phyloP scores from a whole-genome alignment of 2,329 filamentous ascomycete species.

The Aureobasidium sp. region DNA sequence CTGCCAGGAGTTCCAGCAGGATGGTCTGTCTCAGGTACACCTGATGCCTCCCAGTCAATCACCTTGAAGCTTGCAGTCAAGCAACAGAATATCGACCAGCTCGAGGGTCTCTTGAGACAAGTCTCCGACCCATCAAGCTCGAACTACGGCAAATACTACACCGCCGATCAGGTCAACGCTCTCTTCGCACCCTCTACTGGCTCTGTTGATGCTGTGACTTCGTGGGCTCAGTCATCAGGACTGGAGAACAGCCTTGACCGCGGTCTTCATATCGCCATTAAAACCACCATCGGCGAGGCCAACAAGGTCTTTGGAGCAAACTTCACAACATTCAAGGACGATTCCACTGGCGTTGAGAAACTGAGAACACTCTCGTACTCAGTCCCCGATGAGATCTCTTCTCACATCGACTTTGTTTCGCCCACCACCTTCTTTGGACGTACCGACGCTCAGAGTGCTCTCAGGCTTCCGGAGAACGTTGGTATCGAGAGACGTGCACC shows the following conservation, averaged over 20 bases:
- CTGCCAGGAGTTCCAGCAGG: background rate
- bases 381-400: slow-evolving; percentile 16
- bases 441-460: slow-evolving; percentile 10
- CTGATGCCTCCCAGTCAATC: background rate
- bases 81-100: slow-evolving; percentile 6
- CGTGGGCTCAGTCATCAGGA: slow-evolving; percentile 47
- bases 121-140: slow-evolving; percentile 52
- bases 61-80: slow-evolving; percentile 6
- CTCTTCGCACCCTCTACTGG: slow-evolving; percentile 44
- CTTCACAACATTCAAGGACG: slow-evolving; percentile 43
- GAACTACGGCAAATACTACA: slow-evolving; percentile 54
- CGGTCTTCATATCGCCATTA: slow-evolving; percentile 55
- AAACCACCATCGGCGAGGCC: slow-evolving; percentile 42
- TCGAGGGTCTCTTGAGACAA: slow-evolving; percentile 2
- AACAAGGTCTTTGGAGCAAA: slow-evolving; percentile 48
- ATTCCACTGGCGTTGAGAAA: slow-evolving; percentile 14
- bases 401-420: slow-evolving; percentile 16
- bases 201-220: slow-evolving; percentile 40
- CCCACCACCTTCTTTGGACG: slow-evolving; percentile 20
- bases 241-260: slow-evolving; percentile 42
- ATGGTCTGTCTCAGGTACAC: slow-evolving; percentile 2
- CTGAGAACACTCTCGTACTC: slow-evolving; percentile 31
- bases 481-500: slow-evolving; percentile 9
- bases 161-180: slow-evolving; percentile 48
- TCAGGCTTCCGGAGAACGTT: background rate